These are phyloP conservation scores for Diospyros kaki DNA, from an alignment of 148 eudicot genomes.

Conservation along the genomic window DNA sequence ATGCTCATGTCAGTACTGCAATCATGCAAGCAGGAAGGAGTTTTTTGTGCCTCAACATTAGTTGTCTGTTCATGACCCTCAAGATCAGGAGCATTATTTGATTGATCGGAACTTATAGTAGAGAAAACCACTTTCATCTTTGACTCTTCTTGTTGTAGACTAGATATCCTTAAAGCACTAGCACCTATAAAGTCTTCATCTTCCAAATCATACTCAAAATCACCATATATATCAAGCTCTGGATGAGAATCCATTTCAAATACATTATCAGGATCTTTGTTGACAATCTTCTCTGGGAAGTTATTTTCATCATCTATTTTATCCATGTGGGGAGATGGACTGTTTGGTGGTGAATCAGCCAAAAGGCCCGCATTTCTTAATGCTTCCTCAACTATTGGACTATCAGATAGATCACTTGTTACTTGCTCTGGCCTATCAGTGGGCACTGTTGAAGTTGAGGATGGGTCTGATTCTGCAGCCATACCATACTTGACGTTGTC, in stretches of 20 bases:
- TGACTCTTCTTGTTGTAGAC: slow-evolving; percentile 48
- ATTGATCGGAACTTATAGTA: slow-evolving; percentile 33
- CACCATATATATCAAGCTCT: slow-evolving; percentile 91
- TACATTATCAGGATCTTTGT: slow-evolving; percentile 48
- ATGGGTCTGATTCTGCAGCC: slow-evolving; percentile 29
- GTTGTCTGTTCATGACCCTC: slow-evolving; percentile 19
- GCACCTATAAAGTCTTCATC: slow-evolving; percentile 72
- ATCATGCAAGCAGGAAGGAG: slow-evolving; percentile 19
- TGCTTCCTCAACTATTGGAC: slow-evolving; percentile 65
- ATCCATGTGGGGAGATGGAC: slow-evolving; percentile 40
- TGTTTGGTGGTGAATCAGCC: slow-evolving; percentile 84
- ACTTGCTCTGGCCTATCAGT: slow-evolving; percentile 28
- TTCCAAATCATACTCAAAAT: slow-evolving; percentile 86
- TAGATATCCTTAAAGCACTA: slow-evolving; percentile 36
- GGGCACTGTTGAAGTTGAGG: slow-evolving; percentile 18
- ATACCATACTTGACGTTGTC: slow-evolving; percentile 19
- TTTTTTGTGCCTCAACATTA: slow-evolving; percentile 7
- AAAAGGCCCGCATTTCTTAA: slow-evolving; percentile 77
- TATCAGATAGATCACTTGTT: slow-evolving; percentile 24
- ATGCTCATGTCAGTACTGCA: slow-evolving; percentile 15
- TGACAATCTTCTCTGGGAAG: slow-evolving; percentile 19
- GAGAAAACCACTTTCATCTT: slow-evolving; percentile 83
- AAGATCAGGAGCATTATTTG: slow-evolving; percentile 17
- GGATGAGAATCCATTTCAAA: slow-evolving; percentile 75
- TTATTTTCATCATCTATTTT: slow-evolving; percentile 22